Conservation (phyloP, 192 early-diverging fungal genomes). For the Podila clonocystis region DNA sequence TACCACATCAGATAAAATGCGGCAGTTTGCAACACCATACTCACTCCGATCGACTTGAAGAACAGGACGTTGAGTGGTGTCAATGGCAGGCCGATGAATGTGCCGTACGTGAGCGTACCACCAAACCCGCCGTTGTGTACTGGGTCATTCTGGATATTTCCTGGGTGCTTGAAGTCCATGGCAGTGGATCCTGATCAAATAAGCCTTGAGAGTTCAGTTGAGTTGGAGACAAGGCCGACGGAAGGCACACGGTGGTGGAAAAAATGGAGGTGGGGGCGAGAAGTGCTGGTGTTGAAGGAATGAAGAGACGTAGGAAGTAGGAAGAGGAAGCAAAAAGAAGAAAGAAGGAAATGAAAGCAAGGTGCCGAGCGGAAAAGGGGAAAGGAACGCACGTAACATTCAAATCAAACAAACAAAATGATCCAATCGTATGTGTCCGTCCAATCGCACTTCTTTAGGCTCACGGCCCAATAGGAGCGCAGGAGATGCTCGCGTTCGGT, state of each 20-base stretch:
- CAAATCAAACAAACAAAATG: neutral
- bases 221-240: neutral
- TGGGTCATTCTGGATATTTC: neutral
- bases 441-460: neutral
- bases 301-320: neutral
- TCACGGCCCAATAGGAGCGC: no score
- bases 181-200: neutral
- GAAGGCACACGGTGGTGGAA: neutral
- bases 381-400: neutral
- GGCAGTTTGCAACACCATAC: neutral
- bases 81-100: conserved; percentile 4
- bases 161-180: neutral
- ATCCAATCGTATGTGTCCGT: neutral
- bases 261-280: no score
- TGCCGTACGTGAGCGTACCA: neutral
- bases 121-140: neutral
- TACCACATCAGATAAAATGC: conserved; percentile 8
- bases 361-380: neutral
- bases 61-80: conserved; percentile 2
- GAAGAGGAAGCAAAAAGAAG: conserved; percentile 1
- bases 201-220: neutral
- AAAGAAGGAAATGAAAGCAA: no score
- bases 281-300: neutral
- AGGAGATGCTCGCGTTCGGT: no score
- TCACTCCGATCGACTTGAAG: neutral